Percentiles rank a stretch among this genome's conserved stretches.
Conservation (phyloP, 106 monocot species). For the Dendrobium nobile region DNA sequence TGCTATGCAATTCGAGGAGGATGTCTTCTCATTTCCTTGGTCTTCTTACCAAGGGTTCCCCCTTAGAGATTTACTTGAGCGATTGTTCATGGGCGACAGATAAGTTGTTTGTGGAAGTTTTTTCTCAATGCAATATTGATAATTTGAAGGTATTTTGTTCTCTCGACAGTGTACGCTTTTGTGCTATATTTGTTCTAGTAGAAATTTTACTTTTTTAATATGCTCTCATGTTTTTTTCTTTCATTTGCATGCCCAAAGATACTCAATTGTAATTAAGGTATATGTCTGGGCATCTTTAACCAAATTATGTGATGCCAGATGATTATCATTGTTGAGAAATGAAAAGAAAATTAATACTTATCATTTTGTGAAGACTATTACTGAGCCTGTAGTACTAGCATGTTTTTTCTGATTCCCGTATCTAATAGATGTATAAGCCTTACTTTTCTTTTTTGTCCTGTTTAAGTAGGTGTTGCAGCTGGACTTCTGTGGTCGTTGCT, state of each 20-base stretch:
- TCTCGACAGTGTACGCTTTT: neutral
- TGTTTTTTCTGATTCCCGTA: neutral
- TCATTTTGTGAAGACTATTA: neutral
- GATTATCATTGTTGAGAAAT: neutral
- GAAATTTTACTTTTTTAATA: neutral
- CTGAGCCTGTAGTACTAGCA: neutral
- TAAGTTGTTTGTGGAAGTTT: conserved; percentile 29
- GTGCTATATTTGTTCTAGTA: neutral
- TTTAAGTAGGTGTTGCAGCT: conserved; percentile 58
- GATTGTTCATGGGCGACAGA: conserved; percentile 79
- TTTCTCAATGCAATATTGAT: conserved; percentile 33
- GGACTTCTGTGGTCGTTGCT: conserved; percentile 59
- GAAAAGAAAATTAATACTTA: neutral
- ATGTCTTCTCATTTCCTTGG: conserved; percentile 44
- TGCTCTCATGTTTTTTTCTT: neutral
- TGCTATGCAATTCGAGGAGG: conserved; percentile 48
- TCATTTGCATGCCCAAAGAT: neutral
- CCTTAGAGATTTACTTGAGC: conserved; percentile 34
- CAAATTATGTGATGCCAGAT: neutral
- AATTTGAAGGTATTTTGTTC: conserved; percentile 40
- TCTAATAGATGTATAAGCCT: neutral
- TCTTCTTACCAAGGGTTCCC: conserved; percentile 30
- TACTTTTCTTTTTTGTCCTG: neutral
- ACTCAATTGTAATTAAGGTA: neutral
- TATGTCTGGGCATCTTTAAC: neutral